Conservation (phyloP, 257 asterid species). For the Solanum chiquidenum region DNA sequence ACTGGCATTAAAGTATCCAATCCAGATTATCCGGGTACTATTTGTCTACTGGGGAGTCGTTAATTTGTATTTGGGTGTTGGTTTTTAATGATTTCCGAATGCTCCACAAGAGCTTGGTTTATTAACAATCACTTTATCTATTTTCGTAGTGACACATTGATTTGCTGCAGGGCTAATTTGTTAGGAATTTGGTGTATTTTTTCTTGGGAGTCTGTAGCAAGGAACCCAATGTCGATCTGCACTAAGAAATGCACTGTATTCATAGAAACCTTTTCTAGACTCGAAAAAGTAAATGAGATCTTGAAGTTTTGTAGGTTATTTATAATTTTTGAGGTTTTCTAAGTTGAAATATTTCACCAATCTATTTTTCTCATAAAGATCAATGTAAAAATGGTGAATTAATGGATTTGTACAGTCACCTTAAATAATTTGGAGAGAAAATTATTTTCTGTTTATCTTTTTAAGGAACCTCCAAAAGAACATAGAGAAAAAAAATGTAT, state of each 20-base stretch:
- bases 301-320: not conserved
- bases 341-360: not conserved
- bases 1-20: not conserved
- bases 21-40: not conserved
- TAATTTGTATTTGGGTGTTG: not conserved
- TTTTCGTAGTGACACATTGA: not conserved
- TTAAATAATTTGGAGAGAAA: too few species aligned
- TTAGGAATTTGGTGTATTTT: not conserved
- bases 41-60: not conserved
- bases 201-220: not conserved
- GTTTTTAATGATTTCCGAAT: not conserved
- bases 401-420: not conserved
- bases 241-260: not conserved
- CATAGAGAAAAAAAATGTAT: too few species aligned
- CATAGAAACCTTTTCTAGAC: not conserved
- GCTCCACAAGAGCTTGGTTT: not conserved
- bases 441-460: too few species aligned
- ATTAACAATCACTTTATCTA: not conserved
- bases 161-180: not conserved
- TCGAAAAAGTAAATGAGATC: too few species aligned
- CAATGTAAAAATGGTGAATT: not conserved
- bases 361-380: not conserved
- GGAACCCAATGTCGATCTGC: not conserved
- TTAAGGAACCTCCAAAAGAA: not conserved
- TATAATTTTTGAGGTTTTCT: not conserved